Evolutionary conservation across 1,139 yeast genomes (phyloP).

Genomic region (Diutina sp.): DNA sequence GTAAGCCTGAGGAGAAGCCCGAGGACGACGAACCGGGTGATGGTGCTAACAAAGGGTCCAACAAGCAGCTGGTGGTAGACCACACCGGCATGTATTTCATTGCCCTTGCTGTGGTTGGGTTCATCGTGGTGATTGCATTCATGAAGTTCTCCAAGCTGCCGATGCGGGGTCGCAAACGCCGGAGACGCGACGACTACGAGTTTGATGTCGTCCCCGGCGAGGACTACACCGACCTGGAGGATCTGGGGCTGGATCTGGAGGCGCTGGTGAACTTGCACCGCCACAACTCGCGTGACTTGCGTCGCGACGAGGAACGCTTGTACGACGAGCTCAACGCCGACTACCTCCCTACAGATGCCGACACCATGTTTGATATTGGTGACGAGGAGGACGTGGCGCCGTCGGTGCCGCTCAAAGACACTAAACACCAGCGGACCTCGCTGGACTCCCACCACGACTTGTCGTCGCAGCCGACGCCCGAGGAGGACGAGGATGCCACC

Average conservation of each 20-base stretch:
- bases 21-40: slow-evolving; percentile 10
- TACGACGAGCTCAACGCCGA: slow-evolving; percentile 29
- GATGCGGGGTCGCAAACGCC: slow-evolving; percentile 29
- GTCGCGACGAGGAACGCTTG: slow-evolving; percentile 25
- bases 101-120: slow-evolving; percentile 47
- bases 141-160: slow-evolving; percentile 41
- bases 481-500: background rate
- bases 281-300: slow-evolving; percentile 7
- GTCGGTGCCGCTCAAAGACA: slow-evolving; percentile 7
- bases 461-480: background rate
- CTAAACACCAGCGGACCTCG: background rate
- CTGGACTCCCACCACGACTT: background rate
- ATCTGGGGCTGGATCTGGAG: slow-evolving; percentile 13
- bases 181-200: slow-evolving; percentile 66
- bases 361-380: slow-evolving; percentile 28
- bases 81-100: slow-evolving; percentile 50
- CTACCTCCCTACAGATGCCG: slow-evolving; percentile 25
- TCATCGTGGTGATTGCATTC: slow-evolving; percentile 36
- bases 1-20: slow-evolving; percentile 11
- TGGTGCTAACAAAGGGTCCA: slow-evolving; percentile 12
- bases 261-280: slow-evolving; percentile 14
- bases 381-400: slow-evolving; percentile 14
- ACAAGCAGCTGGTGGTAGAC: slow-evolving; percentile 17
- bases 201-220: slow-evolving; percentile 68
- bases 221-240: slow-evolving; percentile 28